Base-by-base conservation (phyloP, 306 rosid genomes). In the Trifolium fragiferum region DNA sequence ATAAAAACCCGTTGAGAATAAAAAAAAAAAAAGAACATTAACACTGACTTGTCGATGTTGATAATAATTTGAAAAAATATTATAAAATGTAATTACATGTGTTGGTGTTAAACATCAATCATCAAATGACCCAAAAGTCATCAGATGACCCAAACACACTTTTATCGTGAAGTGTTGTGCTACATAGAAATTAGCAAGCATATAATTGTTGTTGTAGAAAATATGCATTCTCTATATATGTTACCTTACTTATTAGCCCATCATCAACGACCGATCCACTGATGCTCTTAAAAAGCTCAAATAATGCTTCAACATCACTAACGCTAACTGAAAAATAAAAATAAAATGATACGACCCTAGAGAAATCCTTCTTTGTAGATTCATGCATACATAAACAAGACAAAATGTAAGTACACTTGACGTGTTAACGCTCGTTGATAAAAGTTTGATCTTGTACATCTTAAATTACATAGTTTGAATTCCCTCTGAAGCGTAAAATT, bases 191-290 rank as follows among this genome's bases (percentile, higher is more conserved):
- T 14, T 67, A 44, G 14, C 18, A 15, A 25, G 14, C 14, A 23
- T 21, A 25, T 0, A 21, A 43, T 46, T 68, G 2, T 23, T 67
- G 20, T 14, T 46, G 40, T n/a, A 16, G 44, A 47, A 44, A 66
- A 7, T 14, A 84, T 30, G 46, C 30, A 59, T 13, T 33, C 37
- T 37, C 5, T 55, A 15, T 23, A n/a, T 33, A 15, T 46, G 43
- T 60, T 89, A 91, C 98, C 97, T 93, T 88, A 79, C 83, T 91
- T 88, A 93, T 93, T 40, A 93, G 80, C 63, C 94, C 97, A 86
- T 93, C 98, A 65, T 91, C 96, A 73, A 77, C 64, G 66, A 93
- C 86, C 3, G 97, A 91, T 33, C 88, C 43, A 78, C 98, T 89
- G 59, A 91, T 91, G 74, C 85, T 88, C 88, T 93, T 93, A 61